Conservation (phyloP, 1,139 yeast genomes). For the Blastobotrys petasosporus region DNA sequence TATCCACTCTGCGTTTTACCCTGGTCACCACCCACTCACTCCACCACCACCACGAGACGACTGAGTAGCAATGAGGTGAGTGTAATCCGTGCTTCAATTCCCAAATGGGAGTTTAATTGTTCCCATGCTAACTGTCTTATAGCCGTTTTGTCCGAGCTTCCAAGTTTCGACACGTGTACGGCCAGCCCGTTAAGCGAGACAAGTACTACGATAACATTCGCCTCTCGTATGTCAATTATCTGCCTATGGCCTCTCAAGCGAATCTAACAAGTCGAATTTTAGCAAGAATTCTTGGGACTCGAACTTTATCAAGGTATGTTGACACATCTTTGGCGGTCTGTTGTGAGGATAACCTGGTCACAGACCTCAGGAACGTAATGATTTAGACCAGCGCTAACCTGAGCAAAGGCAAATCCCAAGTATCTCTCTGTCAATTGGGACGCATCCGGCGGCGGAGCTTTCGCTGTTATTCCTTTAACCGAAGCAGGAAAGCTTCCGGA, state of each 20-base stretch:
- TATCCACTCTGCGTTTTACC: not conserved
- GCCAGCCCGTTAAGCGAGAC: constrained; percentile 86
- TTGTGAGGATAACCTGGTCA: not conserved
- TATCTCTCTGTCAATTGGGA: constrained; percentile 88
- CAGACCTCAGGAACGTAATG: not conserved
- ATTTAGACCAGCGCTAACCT: not conserved
- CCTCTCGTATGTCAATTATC: constrained; percentile 28
- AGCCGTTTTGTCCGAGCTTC: constrained; percentile 91
- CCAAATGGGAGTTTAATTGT: too few relatives aligned
- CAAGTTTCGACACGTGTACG: constrained; percentile 91
- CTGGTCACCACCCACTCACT: not conserved
- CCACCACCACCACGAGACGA: not conserved
- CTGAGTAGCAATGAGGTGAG: constrained; percentile 8
- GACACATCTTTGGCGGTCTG: constrained; percentile 14
- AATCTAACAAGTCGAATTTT: constrained; percentile 29
- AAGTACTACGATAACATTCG: constrained; percentile 77
- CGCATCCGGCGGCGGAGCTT: constrained; percentile 95
- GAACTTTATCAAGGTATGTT: constrained; percentile 56
- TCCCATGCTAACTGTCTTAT: too few relatives aligned
- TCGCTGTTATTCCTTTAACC: constrained; percentile 78
- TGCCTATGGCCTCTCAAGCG: not conserved
- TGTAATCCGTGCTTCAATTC: not conserved
- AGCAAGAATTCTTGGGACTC: constrained; percentile 97
- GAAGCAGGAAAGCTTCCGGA: constrained; percentile 97
- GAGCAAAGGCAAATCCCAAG: constrained; percentile 58